phyloP scores from a whole-genome alignment of 1,139 yeast genomes.

The Geotrichum restrictum region DNA sequence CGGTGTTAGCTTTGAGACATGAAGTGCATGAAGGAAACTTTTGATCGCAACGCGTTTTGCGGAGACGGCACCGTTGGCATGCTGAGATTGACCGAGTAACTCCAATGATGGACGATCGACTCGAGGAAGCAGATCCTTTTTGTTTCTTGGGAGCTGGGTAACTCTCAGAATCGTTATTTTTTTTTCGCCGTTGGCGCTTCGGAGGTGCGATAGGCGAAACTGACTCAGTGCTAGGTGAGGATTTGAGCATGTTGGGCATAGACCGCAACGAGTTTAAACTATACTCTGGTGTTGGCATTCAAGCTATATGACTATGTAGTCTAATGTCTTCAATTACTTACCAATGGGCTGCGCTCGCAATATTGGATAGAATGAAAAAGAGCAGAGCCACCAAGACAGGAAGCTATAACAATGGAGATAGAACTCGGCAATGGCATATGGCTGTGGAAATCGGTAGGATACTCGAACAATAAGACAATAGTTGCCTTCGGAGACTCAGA shows the following conservation, averaged over 20 bases:
- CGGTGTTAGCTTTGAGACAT: conserved; percentile 63
- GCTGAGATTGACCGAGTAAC: conserved; percentile 53
- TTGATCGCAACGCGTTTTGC: conserved; percentile 81
- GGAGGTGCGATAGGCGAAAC: background rate
- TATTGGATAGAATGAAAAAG: too few relatives aligned
- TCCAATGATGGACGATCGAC: conserved; percentile 18
- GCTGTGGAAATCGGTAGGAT: too few relatives aligned
- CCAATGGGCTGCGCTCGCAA: too few relatives aligned
- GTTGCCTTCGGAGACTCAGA: too few relatives aligned
- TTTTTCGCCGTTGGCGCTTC: conserved; percentile 2
- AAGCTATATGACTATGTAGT: too few relatives aligned
- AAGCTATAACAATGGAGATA: too few relatives aligned
- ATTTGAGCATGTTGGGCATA: background rate
- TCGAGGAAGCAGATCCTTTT: background rate
- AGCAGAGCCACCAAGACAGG: too few relatives aligned
- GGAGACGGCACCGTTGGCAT: conserved; percentile 74
- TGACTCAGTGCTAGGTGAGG: background rate
- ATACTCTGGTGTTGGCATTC: too few relatives aligned
- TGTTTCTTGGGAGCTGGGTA: background rate
- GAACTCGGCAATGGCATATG: too few relatives aligned
- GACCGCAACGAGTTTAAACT: background rate
- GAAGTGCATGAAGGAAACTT: conserved; percentile 75
- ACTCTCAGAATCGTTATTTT: background rate
- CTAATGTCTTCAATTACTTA: too few relatives aligned
- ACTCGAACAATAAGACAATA: too few relatives aligned